phyloP scores from a whole-genome alignment of 164 flowering plant species.

The Kalanchoe fedtschenkoi region DNA sequence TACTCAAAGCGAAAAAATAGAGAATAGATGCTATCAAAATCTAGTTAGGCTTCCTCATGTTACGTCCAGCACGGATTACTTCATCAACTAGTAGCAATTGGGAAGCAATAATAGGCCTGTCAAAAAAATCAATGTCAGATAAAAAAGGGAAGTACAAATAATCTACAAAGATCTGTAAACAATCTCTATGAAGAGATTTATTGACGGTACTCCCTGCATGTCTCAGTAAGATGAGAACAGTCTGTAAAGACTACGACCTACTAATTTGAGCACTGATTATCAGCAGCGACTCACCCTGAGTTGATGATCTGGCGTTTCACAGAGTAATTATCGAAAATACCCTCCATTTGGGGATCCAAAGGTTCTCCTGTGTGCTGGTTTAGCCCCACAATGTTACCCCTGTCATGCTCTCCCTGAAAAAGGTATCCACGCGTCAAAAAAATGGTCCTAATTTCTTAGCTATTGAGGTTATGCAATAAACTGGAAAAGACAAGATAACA shows the following conservation, averaged over 20 bases:
- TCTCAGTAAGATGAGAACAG: neutral
- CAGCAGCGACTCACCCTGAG: slow-evolving; percentile 56
- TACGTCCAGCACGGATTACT: slow-evolving; percentile 97
- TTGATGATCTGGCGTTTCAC: slow-evolving; percentile 93
- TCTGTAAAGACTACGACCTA: neutral
- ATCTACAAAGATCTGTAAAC: neutral
- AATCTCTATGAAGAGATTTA: neutral
- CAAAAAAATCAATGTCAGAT: slow-evolving; percentile 8
- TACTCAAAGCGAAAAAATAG: too few relatives aligned
- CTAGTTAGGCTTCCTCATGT: slow-evolving; percentile 90
- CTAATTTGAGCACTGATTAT: neutral
- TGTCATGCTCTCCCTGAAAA: slow-evolving; percentile 83
- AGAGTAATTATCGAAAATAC: slow-evolving; percentile 91
- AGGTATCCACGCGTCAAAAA: neutral
- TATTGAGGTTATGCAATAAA: neutral
- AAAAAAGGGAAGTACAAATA: neutral
- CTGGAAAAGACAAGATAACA: neutral
- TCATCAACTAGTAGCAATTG: slow-evolving; percentile 93
- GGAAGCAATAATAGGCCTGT: slow-evolving; percentile 95
- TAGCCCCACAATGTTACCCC: slow-evolving; percentile 81
- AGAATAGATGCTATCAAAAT: neutral
- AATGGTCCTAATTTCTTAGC: too few relatives aligned
- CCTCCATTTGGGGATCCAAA: slow-evolving; percentile 93
- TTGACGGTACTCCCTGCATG: neutral
- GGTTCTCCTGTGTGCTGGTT: slow-evolving; percentile 87